These are phyloP conservation scores for Triglochin maritima DNA, from an alignment of 106 monocot genomes.

Conservation along the genomic window DNA sequence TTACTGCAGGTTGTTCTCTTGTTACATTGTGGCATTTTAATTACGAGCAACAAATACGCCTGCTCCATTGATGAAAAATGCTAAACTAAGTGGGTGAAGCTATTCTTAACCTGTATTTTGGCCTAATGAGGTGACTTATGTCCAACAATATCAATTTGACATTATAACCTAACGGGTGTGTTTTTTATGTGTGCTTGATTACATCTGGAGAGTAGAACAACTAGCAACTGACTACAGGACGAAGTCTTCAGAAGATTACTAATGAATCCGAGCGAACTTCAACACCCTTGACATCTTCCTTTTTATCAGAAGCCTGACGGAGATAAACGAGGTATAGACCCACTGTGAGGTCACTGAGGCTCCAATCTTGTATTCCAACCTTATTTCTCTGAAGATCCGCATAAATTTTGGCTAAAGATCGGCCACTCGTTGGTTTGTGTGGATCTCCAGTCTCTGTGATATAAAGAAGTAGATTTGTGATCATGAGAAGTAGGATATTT, in stretches of 20 bases:
- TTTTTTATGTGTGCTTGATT: too few relatives aligned
- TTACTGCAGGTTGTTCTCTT: too few relatives aligned
- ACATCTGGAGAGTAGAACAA: too few relatives aligned
- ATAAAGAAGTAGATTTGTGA: not conserved
- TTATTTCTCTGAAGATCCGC: conserved; percentile 60
- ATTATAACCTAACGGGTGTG: too few relatives aligned
- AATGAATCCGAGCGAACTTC: conserved; percentile 55
- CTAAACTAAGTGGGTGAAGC: too few relatives aligned
- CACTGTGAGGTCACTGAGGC: conserved; percentile 78
- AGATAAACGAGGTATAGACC: conserved; percentile 87
- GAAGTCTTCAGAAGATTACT: conserved; percentile 28
- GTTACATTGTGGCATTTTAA: too few relatives aligned
- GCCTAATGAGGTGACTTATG: too few relatives aligned
- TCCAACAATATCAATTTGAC: too few relatives aligned
- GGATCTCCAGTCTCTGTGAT: conserved; percentile 35
- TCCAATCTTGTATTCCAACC: conserved; percentile 81
- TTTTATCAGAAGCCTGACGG: conserved; percentile 47
- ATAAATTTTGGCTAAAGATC: conserved; percentile 65
- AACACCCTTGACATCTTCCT: conserved; percentile 57
- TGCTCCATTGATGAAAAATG: too few relatives aligned
- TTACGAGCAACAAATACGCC: too few relatives aligned
- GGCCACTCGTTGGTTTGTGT: conserved; percentile 29
- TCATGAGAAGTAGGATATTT: not conserved
- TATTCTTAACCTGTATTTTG: too few relatives aligned
- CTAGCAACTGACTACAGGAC: too few relatives aligned